Evolutionary conservation across 176 grass and related monocot species (phyloP).

Genomic region (Aegilops longissima): DNA sequence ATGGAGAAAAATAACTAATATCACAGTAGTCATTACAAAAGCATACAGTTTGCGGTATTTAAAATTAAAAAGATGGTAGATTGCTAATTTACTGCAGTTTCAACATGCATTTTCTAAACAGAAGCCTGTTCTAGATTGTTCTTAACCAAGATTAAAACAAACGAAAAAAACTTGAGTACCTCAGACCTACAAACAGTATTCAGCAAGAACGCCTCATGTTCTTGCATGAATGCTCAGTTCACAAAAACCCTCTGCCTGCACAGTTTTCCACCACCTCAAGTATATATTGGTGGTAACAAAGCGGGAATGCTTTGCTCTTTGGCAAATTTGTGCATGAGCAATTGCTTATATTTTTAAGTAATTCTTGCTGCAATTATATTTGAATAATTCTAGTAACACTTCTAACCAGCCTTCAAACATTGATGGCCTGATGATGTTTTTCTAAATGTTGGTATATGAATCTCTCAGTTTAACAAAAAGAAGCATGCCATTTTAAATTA

Average conservation of each 20-base stretch:
- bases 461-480: background rate
- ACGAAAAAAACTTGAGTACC: background rate
- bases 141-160: background rate
- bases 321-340: background rate
- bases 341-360: background rate
- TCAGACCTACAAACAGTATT: background rate
- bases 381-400: background rate
- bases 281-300: background rate
- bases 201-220: background rate
- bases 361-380: background rate
- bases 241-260: background rate
- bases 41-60: background rate
- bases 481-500: background rate
- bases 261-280: background rate
- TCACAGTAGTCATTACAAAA: background rate
- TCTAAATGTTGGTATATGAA: background rate
- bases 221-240: background rate
- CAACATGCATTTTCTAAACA: slow-evolving; percentile 2
- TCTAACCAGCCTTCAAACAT: background rate
- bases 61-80: background rate
- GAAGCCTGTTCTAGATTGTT: background rate
- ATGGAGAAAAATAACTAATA: background rate
- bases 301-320: background rate
- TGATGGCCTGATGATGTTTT: background rate
- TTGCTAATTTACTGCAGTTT: background rate